phyloP scores from a whole-genome alignment of 331 rosid genomes.

The Erythrophleum ivorense region DNA sequence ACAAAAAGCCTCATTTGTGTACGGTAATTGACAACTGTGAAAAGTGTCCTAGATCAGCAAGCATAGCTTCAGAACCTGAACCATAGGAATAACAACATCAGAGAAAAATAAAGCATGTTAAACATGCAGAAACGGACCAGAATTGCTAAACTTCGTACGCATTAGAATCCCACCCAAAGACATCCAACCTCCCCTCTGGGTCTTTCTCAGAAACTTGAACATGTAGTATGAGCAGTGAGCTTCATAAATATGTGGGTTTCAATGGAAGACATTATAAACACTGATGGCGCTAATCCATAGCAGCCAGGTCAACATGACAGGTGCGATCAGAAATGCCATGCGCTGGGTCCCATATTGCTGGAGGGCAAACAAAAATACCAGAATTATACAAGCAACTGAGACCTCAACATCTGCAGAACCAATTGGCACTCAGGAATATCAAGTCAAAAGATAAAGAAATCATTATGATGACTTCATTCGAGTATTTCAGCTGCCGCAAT shows the following conservation, averaged over 20 bases:
- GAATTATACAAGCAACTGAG: slow-evolving; percentile 82
- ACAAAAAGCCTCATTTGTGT: slow-evolving; percentile 33
- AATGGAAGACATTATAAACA: slow-evolving; percentile 75
- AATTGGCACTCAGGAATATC: slow-evolving; percentile 19
- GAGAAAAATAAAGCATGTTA: slow-evolving; percentile 28
- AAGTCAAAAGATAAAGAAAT: slow-evolving; percentile 33
- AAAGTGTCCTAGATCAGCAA: slow-evolving; percentile 97
- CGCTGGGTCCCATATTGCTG: slow-evolving; percentile 96
- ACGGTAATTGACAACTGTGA: slow-evolving; percentile 93
- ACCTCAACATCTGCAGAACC: slow-evolving; percentile 84
- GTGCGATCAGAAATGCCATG: slow-evolving; percentile 86
- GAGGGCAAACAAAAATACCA: slow-evolving; percentile 78
- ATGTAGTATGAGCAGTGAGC: slow-evolving; percentile 96
- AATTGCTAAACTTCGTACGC: slow-evolving; percentile 52
- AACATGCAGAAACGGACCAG: slow-evolving; percentile 23
- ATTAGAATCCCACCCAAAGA: slow-evolving; percentile 90
- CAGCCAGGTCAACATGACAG: slow-evolving; percentile 84
- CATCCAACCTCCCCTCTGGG: slow-evolving; percentile 91
- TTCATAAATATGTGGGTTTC: slow-evolving; percentile 90
- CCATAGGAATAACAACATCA: slow-evolving; percentile 33
- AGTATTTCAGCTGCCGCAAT: slow-evolving; percentile 21
- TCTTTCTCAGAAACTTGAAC: slow-evolving; percentile 85
- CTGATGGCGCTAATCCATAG: slow-evolving; percentile 93
- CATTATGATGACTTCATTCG: slow-evolving; percentile 41
- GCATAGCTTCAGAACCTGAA: slow-evolving; percentile 99